Conservation (phyloP, 768 basidiomycete genomes). For the Xanthoconium stramineum region DNA sequence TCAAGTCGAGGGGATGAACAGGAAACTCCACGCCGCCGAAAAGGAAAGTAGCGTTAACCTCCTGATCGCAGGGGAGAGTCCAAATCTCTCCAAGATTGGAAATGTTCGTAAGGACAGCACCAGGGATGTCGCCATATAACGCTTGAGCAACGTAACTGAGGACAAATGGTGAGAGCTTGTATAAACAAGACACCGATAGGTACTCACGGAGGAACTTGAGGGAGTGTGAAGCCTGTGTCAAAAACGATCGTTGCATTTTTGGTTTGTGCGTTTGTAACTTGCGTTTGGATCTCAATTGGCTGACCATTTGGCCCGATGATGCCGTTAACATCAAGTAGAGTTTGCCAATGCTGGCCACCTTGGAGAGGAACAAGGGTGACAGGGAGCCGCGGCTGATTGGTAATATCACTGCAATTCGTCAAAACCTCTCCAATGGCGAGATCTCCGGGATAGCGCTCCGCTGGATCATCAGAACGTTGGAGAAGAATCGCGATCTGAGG, state of each 20-base stretch:
- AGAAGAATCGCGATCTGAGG: constrained; percentile 66
- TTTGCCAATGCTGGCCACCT: constrained; percentile 62
- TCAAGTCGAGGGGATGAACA: constrained; percentile 65
- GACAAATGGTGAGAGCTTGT: constrained; percentile 12
- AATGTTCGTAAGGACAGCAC: constrained; percentile 46
- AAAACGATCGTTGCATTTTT: constrained; percentile 57
- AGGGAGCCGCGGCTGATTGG: constrained; percentile 47
- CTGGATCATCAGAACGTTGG: constrained; percentile 54
- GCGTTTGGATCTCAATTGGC: constrained; percentile 42
- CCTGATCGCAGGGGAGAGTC: constrained; percentile 59
- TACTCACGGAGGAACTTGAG: constrained; percentile 55
- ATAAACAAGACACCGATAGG: background rate
- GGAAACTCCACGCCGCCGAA: constrained; percentile 57
- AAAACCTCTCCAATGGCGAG: constrained; percentile 62
- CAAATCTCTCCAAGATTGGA: constrained; percentile 46
- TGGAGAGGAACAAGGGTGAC: constrained; percentile 40
- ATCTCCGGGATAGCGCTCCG: constrained; percentile 51
- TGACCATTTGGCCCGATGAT: constrained; percentile 61
- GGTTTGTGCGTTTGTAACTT: constrained; percentile 41
- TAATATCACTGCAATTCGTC: constrained; percentile 45
- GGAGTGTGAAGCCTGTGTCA: constrained; percentile 68
- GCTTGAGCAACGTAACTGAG: constrained; percentile 51
- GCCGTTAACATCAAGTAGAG: constrained; percentile 58
- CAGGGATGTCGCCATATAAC: constrained; percentile 55
- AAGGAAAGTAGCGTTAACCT: constrained; percentile 63